Evolutionary conservation across 2,329 filamentous ascomycete species (phyloP).

Genomic region (Fusarium dimerum): DNA sequence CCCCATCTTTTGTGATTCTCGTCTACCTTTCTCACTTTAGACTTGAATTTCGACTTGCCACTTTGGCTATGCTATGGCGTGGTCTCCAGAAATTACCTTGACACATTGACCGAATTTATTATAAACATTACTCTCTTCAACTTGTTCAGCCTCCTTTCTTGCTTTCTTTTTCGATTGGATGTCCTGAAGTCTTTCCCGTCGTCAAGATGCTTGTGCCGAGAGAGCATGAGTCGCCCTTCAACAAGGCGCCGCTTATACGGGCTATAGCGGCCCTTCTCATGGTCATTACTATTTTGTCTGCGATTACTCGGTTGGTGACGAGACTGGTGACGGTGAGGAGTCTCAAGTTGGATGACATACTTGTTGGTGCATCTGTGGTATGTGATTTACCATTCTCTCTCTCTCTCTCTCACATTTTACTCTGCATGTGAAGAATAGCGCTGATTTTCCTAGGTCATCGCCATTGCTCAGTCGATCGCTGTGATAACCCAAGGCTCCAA

Average conservation of each 20-base stretch:
- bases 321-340: slow-evolving; percentile 11
- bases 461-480: slow-evolving; percentile 17
- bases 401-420: background rate
- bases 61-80: no score
- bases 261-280: slow-evolving; percentile 23
- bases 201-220: slow-evolving; percentile 11
- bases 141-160: no score
- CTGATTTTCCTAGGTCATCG: slow-evolving; percentile 6
- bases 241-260: slow-evolving; percentile 25
- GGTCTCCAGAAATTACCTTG: no score
- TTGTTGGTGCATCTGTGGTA: slow-evolving; percentile 18
- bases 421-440: background rate
- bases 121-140: no score
- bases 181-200: background rate
- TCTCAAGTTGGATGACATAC: slow-evolving; percentile 17
- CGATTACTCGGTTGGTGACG: slow-evolving; percentile 17
- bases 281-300: slow-evolving; percentile 22
- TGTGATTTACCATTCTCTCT: background rate
- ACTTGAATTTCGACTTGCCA: no score
- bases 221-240: slow-evolving; percentile 22
- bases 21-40: no score
- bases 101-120: no score
- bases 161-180: background rate
- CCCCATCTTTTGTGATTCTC: no score
- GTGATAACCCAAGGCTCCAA: slow-evolving; percentile 18